A percentile compares a stretch with the other conserved stretches of the same genome.
These are phyloP conservation scores for Gossypium schwendimanii DNA, from an alignment of 441 rosid genomes.

Conservation along the genomic window DNA sequence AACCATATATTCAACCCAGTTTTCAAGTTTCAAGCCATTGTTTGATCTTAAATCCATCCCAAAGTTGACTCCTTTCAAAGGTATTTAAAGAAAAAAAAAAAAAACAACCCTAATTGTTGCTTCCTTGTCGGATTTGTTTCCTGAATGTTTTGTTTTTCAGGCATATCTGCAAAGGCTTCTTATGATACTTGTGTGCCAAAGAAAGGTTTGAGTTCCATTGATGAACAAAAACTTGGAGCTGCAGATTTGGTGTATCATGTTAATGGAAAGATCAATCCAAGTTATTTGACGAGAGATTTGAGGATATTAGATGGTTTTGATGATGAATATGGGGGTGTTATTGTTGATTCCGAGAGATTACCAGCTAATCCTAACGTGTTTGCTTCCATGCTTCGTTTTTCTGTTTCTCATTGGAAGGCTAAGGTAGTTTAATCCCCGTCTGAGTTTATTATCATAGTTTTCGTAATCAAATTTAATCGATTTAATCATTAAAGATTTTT, in stretches of 20 bases:
- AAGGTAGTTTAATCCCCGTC: constrained; percentile 32
- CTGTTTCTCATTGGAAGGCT: constrained; percentile 62
- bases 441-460: too few relatives aligned
- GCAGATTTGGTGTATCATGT: constrained; percentile 30
- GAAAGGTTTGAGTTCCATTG: constrained; percentile 26
- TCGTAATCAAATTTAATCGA: too few relatives aligned
- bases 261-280: constrained; percentile 27
- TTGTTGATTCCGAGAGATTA: constrained; percentile 59
- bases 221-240: constrained; percentile 23
- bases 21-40: too few relatives aligned
- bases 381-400: constrained; percentile 46
- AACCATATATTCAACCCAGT: too few relatives aligned
- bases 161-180: constrained; percentile 26
- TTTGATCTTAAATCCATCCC: too few relatives aligned
- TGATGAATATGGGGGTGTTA: constrained; percentile 78
- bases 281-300: constrained; percentile 25
- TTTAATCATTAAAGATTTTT: too few relatives aligned
- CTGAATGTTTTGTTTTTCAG: constrained; percentile 18
- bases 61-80: too few relatives aligned
- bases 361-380: constrained; percentile 47
- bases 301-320: constrained; percentile 49
- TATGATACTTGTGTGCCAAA: constrained; percentile 27
- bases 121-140: not conserved
- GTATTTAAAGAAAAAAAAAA: too few relatives aligned
- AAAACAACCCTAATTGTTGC: too few relatives aligned